Evolutionary conservation across 2,329 filamentous ascomycete genomes (phyloP).

Genomic region (Fusarium nurragi): DNA sequence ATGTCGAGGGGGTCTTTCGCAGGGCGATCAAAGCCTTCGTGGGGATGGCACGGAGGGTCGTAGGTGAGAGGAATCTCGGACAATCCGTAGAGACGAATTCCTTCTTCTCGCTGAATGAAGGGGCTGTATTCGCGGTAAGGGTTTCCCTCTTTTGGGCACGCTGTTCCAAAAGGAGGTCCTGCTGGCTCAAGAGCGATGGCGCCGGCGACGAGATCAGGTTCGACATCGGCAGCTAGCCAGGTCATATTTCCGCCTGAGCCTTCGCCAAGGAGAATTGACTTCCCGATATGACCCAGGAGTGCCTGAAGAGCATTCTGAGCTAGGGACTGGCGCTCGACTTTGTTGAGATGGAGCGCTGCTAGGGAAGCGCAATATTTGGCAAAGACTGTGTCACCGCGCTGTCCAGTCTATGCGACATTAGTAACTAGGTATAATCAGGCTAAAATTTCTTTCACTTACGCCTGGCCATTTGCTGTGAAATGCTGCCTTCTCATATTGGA

Average conservation of each 20-base stretch:
- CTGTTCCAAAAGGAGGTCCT: constrained; percentile 59
- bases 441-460: constrained; percentile 12
- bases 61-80: constrained; percentile 55
- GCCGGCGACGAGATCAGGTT: constrained; percentile 57
- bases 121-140: constrained; percentile 31
- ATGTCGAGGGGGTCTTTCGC: constrained; percentile 31
- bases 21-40: constrained; percentile 12
- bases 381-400: constrained; percentile 58
- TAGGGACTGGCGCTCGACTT: constrained; percentile 45
- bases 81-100: constrained; percentile 52
- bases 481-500: constrained; percentile 39
- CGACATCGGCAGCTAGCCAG: constrained; percentile 59
- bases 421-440: background rate
- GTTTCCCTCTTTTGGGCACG: constrained; percentile 4
- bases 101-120: constrained; percentile 41
- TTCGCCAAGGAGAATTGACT: constrained; percentile 59
- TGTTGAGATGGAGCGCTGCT: constrained; percentile 48
- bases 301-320: constrained; percentile 51
- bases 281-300: constrained; percentile 56
- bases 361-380: constrained; percentile 58
- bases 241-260: constrained; percentile 58
- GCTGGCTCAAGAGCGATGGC: constrained; percentile 63
- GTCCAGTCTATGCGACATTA: constrained; percentile 44
- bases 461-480: constrained; percentile 55
- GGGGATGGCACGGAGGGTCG: constrained; percentile 48